Base-by-base conservation (phyloP, 495 filamentous ascomycete species). In the Articulospora tetracladia region DNA sequence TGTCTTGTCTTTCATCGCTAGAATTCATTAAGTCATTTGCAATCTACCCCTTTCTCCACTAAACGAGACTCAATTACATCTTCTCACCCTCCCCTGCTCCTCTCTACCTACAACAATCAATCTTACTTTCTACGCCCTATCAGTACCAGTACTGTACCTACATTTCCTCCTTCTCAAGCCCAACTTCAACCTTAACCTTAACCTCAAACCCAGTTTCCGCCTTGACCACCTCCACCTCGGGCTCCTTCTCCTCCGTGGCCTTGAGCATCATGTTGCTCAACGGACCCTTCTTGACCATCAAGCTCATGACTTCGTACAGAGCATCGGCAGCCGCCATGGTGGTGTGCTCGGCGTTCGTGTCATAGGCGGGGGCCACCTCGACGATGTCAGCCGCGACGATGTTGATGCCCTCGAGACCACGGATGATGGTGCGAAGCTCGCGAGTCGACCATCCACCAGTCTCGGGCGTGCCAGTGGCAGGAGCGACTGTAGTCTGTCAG, bases 391-490 rank as follows among this genome's bases (percentile, higher is more conserved):
- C 84, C 1, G 82, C 85, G 59, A 91, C 80, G 57, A 92, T 76
- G 63, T 91, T 91, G 63, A 92, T 69, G 19, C 83, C 85, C 54
- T 88, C 84, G 1, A 91, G 75, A 2, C 88, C 88, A n/a, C 88
- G 79, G 56, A 92, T 74, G 58, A 90, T 88, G 0, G 86, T 87
- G 12, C 87, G 75, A 13, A 92, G 74, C 67, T 91, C 88, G 39
- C 88, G 79, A 0, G 88, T 91, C 0, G 81, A 80, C 88, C 88
- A 92, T 4, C 88, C 88, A 47, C 88, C 88, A 2, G 88, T 90
- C 68, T 91, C 88, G 27, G 88, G 87, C 1, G 88, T 92, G 24
- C 88, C 88, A 1, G 88, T 92, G 28, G 83, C 88, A 24, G 88
- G 88, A 2, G 88, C 88, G 65, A 89, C 83, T 86, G 30, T 22